These are phyloP conservation scores for Tephrocybe sp. DNA, from an alignment of 768 basidiomycete genomes.

Conservation along the genomic window DNA sequence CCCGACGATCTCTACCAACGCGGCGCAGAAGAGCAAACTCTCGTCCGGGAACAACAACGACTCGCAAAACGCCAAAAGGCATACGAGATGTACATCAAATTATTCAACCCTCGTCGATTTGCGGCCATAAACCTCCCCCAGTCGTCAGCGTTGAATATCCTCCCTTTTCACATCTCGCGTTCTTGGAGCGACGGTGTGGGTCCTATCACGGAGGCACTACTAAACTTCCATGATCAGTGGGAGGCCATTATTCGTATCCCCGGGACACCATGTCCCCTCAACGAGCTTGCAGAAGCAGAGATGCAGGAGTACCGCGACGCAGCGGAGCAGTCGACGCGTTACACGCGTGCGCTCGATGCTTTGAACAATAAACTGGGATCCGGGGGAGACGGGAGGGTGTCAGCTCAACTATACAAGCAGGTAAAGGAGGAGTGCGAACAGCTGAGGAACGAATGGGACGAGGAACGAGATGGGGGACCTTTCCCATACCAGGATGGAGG, in stretches of 20 bases:
- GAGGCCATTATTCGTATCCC: slow-evolving; percentile 1
- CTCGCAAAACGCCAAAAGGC: slow-evolving; percentile 4
- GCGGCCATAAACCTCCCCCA: background rate
- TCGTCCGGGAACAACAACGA: slow-evolving; percentile 2
- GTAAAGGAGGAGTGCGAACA: background rate
- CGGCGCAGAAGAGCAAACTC: slow-evolving; percentile 4
- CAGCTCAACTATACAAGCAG: background rate
- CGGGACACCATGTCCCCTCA: background rate
- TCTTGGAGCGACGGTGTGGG: slow-evolving; percentile 5
- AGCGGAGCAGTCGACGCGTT: background rate
- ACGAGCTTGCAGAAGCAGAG: slow-evolving; percentile 2
- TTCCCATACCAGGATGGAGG: slow-evolving; percentile 6
- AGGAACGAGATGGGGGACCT: background rate
- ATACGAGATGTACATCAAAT: background rate
- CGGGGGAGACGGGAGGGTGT: slow-evolving; percentile 2
- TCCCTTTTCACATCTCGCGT: background rate
- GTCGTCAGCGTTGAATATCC: background rate
- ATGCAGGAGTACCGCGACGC: background rate
- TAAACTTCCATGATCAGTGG: background rate
- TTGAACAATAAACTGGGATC: background rate
- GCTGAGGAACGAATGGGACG: slow-evolving; percentile 1
- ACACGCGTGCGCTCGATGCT: slow-evolving; percentile 1
- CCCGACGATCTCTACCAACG: slow-evolving; percentile 5
- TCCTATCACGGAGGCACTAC: background rate
- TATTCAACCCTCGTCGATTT: background rate